Evolutionary conservation across 345 rosid species (phyloP).

Genomic region (Eucalyptus shirleyi): DNA sequence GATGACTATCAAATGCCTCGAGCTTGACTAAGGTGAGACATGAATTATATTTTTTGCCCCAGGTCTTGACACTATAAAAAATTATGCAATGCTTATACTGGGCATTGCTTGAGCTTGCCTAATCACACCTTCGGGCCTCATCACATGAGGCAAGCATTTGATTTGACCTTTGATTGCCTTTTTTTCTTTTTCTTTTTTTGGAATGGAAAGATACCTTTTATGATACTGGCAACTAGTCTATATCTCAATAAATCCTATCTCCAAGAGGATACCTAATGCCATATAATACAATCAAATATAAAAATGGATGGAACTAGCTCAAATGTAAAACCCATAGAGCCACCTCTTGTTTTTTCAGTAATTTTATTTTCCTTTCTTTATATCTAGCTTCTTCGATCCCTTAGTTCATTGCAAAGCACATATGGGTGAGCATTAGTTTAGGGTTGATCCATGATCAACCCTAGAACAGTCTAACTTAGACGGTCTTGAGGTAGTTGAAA

Average conservation of each 20-base stretch:
- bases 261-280: not conserved
- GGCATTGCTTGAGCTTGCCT: not conserved
- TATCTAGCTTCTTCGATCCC: too few relatives aligned
- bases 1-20: too few relatives aligned
- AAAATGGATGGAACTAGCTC: not conserved
- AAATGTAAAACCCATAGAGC: not conserved
- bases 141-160: not conserved
- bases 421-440: too few relatives aligned
- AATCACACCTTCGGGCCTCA: not conserved
- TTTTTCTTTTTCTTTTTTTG: not conserved
- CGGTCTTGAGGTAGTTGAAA: too few relatives aligned
- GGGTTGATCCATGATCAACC: too few relatives aligned
- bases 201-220: not conserved
- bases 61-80: not conserved
- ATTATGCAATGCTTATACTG: not conserved
- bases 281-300: not conserved
- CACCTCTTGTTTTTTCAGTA: not conserved
- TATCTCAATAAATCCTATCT: not conserved
- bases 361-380: not conserved
- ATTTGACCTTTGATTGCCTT: not conserved
- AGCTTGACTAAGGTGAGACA: too few relatives aligned
- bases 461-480: accelerated
- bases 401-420: too few relatives aligned
- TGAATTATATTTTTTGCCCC: too few relatives aligned
- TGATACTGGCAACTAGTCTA: not conserved